phyloP scores from a whole-genome alignment of 108 stramenopile genomes.

The Skeletonema costatum region DNA sequence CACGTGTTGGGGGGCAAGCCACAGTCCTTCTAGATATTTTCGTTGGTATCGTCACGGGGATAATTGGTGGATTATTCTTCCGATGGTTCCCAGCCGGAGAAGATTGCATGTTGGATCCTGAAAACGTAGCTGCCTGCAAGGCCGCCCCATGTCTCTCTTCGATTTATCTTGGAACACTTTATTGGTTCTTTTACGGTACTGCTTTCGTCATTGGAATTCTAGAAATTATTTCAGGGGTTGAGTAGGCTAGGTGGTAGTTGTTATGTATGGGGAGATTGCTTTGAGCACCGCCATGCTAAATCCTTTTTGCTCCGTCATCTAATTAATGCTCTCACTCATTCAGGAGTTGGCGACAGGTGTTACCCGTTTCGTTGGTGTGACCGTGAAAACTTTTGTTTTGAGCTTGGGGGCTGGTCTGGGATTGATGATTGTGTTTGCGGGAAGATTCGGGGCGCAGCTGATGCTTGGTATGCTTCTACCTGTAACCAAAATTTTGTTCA shows the following conservation, averaged over 20 bases:
- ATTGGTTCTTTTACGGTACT: constrained; percentile 61
- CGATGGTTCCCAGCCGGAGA: not conserved
- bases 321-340: not conserved
- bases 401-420: constrained; percentile 43
- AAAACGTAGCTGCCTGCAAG: not conserved
- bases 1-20: constrained; percentile 25
- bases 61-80: constrained; percentile 44
- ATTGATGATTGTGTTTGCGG: constrained; percentile 18
- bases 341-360: constrained; percentile 54
- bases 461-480: constrained; percentile 22
- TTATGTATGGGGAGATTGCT: not conserved
- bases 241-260: not conserved
- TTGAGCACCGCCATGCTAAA: not conserved
- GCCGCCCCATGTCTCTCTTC: constrained; percentile 35
- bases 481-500: constrained; percentile 33
- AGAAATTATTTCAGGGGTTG: constrained; percentile 52
- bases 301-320: not conserved
- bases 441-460: not conserved
- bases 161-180: constrained; percentile 53
- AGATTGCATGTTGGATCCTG: not conserved
- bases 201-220: constrained; percentile 55
- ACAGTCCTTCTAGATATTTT: constrained; percentile 39
- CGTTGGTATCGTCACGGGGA: constrained; percentile 45
- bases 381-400: constrained; percentile 60
- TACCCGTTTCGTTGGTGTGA: constrained; percentile 53